Base-by-base conservation (phyloP, 306 rosid species). In the Rubus parviflorus region DNA sequence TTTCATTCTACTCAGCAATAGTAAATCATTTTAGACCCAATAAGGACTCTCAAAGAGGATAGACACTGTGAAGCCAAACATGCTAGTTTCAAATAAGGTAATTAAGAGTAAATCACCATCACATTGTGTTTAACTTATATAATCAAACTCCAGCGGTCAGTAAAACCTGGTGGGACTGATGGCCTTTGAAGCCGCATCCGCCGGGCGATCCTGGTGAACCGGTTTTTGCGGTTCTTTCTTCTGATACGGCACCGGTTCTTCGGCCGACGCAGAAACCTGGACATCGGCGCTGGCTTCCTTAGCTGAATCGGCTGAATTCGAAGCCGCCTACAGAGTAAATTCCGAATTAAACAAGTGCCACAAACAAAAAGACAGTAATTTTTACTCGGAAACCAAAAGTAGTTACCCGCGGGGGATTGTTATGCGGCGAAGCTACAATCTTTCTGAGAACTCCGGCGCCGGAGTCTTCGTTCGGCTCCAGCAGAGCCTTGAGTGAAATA, bases 401-500 rank as follows among this genome's bases (percentile, higher is more conserved):
- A 79, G 63, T 79, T 68, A 77, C 82, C 6, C 81, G 75, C 49
- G 75, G 79, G 20, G 57, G 10, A 63, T 63, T 42, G 12, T 68
- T 72, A 16, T 63, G 79, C 62, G 87, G 83, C 16, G 83, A 70
- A 60, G 74, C 80, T 68, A 76, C 83, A n/a, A 83, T 83, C 86
- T 64, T 84, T 49, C 92, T 30, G 60, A 82, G 78, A 48, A 87
- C 79, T 49, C 87, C 77, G 70, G 93, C 85, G 75, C 89, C 86
- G 73, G 93, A 78, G 45, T 89, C 97, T 47, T 83, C 89, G 79
- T 89, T 5, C 23, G 99, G 98, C 80, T 96, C 99, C 0, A 91
- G 90, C 75, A 96, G 86, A 4, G 99, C 99, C 84, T 96, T 96
- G 68, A 96, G 97, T n/a, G 90, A 96, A 79, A 96, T 88, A 41